Base-by-base conservation (phyloP, 441 rosid species). In the Francoa sonchifolia region DNA sequence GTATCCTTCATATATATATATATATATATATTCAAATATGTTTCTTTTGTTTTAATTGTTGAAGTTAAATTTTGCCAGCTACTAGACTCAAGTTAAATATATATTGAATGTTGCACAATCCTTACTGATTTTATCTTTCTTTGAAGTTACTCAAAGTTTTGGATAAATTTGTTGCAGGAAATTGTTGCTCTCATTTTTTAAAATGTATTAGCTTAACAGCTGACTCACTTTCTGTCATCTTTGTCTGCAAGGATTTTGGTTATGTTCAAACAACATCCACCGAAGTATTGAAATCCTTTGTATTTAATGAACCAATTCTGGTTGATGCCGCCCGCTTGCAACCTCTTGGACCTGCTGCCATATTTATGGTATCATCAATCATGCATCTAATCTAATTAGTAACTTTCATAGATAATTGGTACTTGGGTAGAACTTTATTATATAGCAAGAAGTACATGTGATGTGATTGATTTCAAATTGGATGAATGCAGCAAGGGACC, bases 261-360 rank as follows among this genome's bases (percentile, higher is more conserved):
- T 84, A 79, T 39, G 95, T 70, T 47, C 95, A 84, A 71, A 73
- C 97, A 50, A 77, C 86, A 9, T 74, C 86, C 19, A 76, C 85
- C n/a, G 90, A 80, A 67, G 22, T 74, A 27, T 61, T 77, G 68
- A 80, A 80, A 42, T 74, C 90, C 39, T 77, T 69, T 50, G 67
- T 80, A 12, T 77, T 77, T 58, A 77, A 80, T 27, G 97, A 89
- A 70, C 97, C 95, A 39, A 79, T 89, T 58, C 73, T 78, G 53
- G 60, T 81, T 52, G 85, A 85, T 59, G 69, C 79, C 62, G 55
- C 86, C 12, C 94, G 77, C 22, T 56, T 82, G 64, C 97, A 77
- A 32, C 82, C 97, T 38, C 71, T 84, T 43, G 82, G 75, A 46
- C 95, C 97, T 28, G 94, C 94, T 62, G 71, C 89, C 57, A 74